Percentiles rank a stretch among this genome's conserved stretches.
phyloP scores from a whole-genome alignment of 805 yeast species.

The Lachancea cidri region DNA sequence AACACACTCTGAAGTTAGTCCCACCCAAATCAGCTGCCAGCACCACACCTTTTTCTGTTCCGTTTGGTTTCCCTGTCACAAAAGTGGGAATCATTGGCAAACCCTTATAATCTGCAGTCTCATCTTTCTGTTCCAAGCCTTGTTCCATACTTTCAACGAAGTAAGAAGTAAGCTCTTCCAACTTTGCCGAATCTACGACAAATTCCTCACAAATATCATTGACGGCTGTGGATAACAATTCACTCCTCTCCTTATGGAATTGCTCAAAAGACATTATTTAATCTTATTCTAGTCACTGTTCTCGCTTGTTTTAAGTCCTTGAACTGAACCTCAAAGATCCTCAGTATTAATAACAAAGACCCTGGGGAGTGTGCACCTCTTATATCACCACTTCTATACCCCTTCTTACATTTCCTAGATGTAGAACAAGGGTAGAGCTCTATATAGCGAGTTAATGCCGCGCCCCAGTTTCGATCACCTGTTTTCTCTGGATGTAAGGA shows the following conservation, averaged over 20 bases:
- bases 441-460: not conserved
- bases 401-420: not conserved
- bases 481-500: not conserved
- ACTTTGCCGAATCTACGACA: conserved; percentile 19
- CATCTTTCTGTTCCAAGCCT: conserved; percentile 46
- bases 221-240: conserved; percentile 20
- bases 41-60: conserved; percentile 74
- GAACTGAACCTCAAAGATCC: no score
- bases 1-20: conserved; percentile 91
- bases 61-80: conserved; percentile 81
- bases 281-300: no score
- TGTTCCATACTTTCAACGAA: conserved; percentile 57
- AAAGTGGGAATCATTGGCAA: conserved; percentile 92
- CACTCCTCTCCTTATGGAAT: conserved; percentile 23
- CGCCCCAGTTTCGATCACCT: not conserved
- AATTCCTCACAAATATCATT: conserved; percentile 26
- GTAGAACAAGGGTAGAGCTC: not conserved
- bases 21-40: conserved; percentile 96
- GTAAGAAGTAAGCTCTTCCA: conserved; percentile 37
- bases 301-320: no score
- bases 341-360: no score
- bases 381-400: not conserved
- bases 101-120: conserved; percentile 34
- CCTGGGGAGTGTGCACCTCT: not conserved
- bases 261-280: conserved; percentile 28